phyloP scores from a whole-genome alignment of 805 yeast species.

The Candida maesae region DNA sequence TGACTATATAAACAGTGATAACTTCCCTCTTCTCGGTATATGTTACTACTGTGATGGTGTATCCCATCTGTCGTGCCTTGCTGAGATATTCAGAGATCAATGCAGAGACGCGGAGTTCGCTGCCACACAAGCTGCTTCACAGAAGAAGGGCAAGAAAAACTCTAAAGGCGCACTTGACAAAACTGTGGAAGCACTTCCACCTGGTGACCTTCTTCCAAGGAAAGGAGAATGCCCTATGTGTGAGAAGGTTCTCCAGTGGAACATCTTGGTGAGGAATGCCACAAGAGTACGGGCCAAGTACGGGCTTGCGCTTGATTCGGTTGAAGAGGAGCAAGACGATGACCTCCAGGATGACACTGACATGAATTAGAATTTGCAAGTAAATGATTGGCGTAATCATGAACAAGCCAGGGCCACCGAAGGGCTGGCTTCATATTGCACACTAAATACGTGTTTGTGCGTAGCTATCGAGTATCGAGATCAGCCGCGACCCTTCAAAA shows the following conservation, averaged over 20 bases:
- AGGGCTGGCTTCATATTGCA: too few relatives aligned
- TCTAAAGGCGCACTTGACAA: not conserved
- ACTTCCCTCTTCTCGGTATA: conserved; percentile 32
- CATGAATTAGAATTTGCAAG: too few relatives aligned
- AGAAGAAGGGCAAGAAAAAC: not conserved
- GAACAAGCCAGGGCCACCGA: too few relatives aligned
- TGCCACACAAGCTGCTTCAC: not conserved
- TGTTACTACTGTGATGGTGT: conserved; percentile 35
- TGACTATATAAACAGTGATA: conserved; percentile 33
- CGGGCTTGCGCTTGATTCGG: not conserved
- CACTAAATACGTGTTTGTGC: too few relatives aligned
- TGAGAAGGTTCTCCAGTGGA: conserved; percentile 4
- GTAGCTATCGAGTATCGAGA: too few relatives aligned
- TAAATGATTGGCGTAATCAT: too few relatives aligned
- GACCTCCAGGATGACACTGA: not conserved
- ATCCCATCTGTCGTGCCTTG: conserved; percentile 39
- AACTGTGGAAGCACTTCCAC: not conserved
- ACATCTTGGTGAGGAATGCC: conserved; percentile 8
- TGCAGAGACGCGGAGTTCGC: not conserved
- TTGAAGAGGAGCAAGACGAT: not conserved
- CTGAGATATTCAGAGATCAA: conserved; percentile 18
- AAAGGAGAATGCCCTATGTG: conserved; percentile 12
- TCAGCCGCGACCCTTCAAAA: not conserved
- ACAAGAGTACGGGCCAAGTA: conserved; percentile 5
- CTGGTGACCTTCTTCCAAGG: conserved; percentile 7